Evolutionary conservation across 768 basidiomycete genomes (phyloP).

Genomic region (Cystofilobasidium bisporidii): DNA sequence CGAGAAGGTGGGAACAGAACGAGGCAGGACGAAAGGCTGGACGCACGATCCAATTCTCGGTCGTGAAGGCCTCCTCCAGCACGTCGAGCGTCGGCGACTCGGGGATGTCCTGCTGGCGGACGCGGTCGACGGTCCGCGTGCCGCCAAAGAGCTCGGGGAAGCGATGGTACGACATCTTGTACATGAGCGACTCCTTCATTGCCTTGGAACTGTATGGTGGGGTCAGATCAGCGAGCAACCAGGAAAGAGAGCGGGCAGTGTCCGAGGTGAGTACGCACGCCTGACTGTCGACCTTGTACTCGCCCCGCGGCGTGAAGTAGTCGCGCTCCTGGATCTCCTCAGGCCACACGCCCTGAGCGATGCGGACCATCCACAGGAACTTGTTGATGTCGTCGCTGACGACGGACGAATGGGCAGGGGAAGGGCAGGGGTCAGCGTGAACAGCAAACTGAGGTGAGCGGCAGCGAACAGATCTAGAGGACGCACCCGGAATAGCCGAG

Average conservation of each 20-base stretch:
- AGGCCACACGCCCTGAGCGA: slow-evolving; percentile 84
- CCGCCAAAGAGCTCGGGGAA: slow-evolving; percentile 82
- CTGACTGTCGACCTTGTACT: slow-evolving; percentile 80
- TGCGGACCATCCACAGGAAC: slow-evolving; percentile 90
- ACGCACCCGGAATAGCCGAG: slow-evolving; percentile 73
- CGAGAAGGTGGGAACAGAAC: neutral
- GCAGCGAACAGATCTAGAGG: neutral
- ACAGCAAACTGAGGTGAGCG: no score
- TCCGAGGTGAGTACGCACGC: slow-evolving; percentile 44
- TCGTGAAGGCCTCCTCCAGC: slow-evolving; percentile 95
- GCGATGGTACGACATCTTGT: slow-evolving; percentile 42
- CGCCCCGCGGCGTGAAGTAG: slow-evolving; percentile 85
- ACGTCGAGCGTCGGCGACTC: slow-evolving; percentile 71
- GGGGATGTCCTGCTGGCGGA: slow-evolving; percentile 77
- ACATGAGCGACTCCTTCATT: slow-evolving; percentile 59
- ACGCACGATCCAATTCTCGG: slow-evolving; percentile 97
- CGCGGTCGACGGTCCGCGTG: slow-evolving; percentile 65
- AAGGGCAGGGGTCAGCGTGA: neutral
- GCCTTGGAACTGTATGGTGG: slow-evolving; percentile 46
- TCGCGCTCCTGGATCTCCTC: slow-evolving; percentile 92
- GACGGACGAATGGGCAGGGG: no score
- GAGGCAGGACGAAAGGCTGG: neutral
- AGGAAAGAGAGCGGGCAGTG: neutral
- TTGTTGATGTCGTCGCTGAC: slow-evolving; percentile 98
- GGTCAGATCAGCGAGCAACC: no score